Conservation (phyloP, 352 stramenopile genomes). For the Globisporangium emineosum region DNA sequence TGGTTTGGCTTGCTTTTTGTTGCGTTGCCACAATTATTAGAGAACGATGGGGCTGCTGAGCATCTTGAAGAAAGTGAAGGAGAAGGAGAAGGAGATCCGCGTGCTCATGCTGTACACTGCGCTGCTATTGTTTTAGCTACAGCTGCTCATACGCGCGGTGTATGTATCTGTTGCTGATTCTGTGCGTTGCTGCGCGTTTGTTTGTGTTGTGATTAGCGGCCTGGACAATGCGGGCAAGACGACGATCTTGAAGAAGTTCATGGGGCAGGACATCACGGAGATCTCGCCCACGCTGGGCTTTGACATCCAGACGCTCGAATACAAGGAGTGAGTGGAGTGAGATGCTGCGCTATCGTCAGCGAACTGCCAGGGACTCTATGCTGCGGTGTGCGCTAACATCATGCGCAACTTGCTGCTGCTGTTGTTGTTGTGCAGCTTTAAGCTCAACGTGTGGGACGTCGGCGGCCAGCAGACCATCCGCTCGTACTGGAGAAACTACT, state of each 20-base stretch:
- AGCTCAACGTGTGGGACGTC: slow-evolving; percentile 94
- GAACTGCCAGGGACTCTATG: too few relatives aligned
- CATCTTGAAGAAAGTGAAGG: slow-evolving; percentile 97
- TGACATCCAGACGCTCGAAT: slow-evolving; percentile 98
- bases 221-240: slow-evolving; percentile 99
- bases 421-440: slow-evolving; percentile 33
- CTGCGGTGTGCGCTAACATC: neutral
- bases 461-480: slow-evolving; percentile 97
- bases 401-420: neutral
- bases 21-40: too few relatives aligned
- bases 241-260: slow-evolving; percentile 98
- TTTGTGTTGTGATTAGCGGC: slow-evolving; percentile 51
- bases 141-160: slow-evolving; percentile 69
- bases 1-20: neutral
- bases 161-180: neutral
- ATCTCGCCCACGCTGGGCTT: slow-evolving; percentile 99
- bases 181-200: slow-evolving; percentile 7
- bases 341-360: neutral
- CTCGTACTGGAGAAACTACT: slow-evolving; percentile 99
- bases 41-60: slow-evolving; percentile 87
- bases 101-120: slow-evolving; percentile 94
- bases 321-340: slow-evolving; percentile 69
- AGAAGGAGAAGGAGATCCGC: slow-evolving; percentile 99
- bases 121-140: neutral
- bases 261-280: slow-evolving; percentile 95